phyloP scores from a whole-genome alignment of 495 filamentous ascomycete genomes.

The Xylaria cubensis region DNA sequence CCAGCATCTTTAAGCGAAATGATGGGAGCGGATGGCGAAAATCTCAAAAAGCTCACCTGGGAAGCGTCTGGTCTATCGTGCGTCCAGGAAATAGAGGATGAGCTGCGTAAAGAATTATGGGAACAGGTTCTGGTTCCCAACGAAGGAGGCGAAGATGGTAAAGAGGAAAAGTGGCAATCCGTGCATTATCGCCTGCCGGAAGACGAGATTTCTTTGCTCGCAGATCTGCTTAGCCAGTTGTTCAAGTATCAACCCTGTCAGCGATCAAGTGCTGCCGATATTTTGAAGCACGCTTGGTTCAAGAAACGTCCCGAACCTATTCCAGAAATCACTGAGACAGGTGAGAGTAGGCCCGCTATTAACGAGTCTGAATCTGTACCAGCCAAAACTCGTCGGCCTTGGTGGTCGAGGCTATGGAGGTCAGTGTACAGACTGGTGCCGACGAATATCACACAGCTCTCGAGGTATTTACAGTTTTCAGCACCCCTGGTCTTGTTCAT shows the following conservation, averaged over 20 bases:
- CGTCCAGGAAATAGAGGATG: not conserved
- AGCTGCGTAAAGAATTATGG: not conserved
- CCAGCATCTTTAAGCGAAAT: not conserved
- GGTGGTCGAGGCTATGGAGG: not conserved
- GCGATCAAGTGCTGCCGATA: not conserved
- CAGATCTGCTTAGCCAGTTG: not conserved
- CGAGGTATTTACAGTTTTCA: too few species aligned
- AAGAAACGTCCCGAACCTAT: not conserved
- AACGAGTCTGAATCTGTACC: too few species aligned
- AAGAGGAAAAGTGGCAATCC: not conserved
- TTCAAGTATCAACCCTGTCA: not conserved
- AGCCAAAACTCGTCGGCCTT: too few species aligned
- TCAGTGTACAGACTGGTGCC: not conserved
- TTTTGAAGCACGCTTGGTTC: conserved; percentile 1
- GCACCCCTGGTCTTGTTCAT: too few species aligned
- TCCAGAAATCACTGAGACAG: too few species aligned
- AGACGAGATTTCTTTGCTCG: not conserved
- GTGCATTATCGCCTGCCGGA: not conserved
- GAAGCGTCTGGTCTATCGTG: not conserved
- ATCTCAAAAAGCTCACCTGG: not conserved
- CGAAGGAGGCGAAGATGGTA: not conserved
- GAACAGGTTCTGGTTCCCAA: not conserved
- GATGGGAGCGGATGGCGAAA: not conserved
- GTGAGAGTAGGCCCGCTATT: too few species aligned
- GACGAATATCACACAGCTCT: not conserved